These are phyloP conservation scores for Phlebiopsis gigantea DNA, from an alignment of 768 basidiomycete species.

Conservation along the genomic window DNA sequence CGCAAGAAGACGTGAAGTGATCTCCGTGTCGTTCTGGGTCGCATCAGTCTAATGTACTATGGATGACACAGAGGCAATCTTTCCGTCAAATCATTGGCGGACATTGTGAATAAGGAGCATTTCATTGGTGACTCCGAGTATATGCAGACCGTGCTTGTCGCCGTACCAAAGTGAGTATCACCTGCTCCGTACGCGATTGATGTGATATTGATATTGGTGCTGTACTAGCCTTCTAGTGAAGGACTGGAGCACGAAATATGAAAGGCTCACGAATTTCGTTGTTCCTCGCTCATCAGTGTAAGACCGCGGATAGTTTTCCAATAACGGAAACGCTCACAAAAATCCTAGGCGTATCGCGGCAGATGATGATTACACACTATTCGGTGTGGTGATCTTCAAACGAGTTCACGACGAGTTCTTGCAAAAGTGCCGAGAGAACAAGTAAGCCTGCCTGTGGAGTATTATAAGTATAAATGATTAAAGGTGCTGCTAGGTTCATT, in stretches of 20 bases:
- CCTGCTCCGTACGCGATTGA: neutral
- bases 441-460: constrained; percentile 41
- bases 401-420: constrained; percentile 88
- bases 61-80: constrained; percentile 73
- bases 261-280: constrained; percentile 82
- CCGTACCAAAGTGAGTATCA: constrained; percentile 79
- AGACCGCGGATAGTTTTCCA: constrained; percentile 21
- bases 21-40: constrained; percentile 18
- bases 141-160: constrained; percentile 86
- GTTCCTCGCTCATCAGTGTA: constrained; percentile 90
- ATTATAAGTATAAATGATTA: neutral
- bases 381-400: constrained; percentile 83
- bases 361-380: constrained; percentile 88
- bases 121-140: constrained; percentile 90
- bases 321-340: neutral
- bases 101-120: constrained; percentile 77
- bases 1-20: constrained; percentile 78
- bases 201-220: neutral
- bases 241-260: constrained; percentile 88
- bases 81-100: constrained; percentile 82
- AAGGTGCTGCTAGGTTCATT: constrained; percentile 59
- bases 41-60: constrained; percentile 7
- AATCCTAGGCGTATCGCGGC: constrained; percentile 61
- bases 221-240: constrained; percentile 62
- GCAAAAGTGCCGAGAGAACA: constrained; percentile 93